Evolutionary conservation across 495 filamentous ascomycete genomes (phyloP).

Genomic region (Neurospora terricola): DNA sequence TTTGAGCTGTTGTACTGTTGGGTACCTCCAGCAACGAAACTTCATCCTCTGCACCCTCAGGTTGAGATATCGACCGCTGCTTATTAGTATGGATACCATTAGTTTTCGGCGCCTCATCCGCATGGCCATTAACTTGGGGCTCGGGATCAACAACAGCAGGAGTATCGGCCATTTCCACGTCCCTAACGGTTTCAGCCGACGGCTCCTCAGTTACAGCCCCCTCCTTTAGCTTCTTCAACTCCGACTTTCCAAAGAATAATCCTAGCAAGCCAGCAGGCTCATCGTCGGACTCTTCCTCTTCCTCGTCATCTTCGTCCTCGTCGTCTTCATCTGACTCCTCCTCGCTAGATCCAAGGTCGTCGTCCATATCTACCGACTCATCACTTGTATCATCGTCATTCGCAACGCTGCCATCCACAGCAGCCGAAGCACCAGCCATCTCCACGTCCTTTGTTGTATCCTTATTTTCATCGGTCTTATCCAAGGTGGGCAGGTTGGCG

Average conservation of each 20-base stretch:
- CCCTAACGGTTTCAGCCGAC: not conserved
- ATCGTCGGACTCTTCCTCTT: conserved; percentile 43
- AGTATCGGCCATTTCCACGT: conserved; percentile 26
- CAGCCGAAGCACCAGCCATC: conserved; percentile 1
- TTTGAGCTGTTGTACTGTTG: not conserved
- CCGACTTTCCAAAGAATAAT: conserved; percentile 46
- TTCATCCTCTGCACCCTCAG: not conserved
- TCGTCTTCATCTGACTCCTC: conserved; percentile 36
- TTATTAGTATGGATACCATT: not conserved
- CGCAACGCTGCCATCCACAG: conserved; percentile 21
- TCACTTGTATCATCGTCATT: conserved; percentile 58
- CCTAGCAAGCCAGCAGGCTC: conserved; percentile 54
- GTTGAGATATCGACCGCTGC: not conserved
- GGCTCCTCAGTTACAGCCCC: conserved; percentile 9
- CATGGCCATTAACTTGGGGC: conserved; percentile 4
- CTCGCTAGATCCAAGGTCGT: conserved; percentile 65
- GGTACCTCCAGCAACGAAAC: not conserved
- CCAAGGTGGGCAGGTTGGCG: conserved; percentile 47
- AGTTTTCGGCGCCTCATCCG: not conserved
- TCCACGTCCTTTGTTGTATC: conserved; percentile 8
- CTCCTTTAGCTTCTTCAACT: conserved; percentile 34
- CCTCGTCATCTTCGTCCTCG: conserved; percentile 36
- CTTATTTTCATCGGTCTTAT: conserved; percentile 6
- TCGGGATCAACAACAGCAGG: conserved; percentile 19
- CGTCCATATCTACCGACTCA: conserved; percentile 82